phyloP scores from a whole-genome alignment of 257 asterid genomes.

The Solanum pimpinellifolium region DNA sequence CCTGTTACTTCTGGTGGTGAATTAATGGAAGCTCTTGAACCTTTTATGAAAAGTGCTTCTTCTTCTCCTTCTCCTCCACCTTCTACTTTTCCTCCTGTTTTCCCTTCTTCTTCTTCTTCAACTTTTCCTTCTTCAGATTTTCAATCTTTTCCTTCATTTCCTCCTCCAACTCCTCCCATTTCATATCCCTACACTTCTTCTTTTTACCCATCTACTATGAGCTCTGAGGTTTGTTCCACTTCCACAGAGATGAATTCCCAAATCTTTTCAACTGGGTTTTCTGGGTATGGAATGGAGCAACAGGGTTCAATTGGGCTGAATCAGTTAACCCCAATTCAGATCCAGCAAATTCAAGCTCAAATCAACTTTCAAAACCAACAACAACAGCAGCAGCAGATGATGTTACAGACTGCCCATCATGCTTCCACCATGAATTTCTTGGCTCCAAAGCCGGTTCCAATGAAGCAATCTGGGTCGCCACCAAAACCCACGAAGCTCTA shows the following conservation, averaged over 20 bases:
- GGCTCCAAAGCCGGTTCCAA: conserved; percentile 44
- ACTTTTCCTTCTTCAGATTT: neutral
- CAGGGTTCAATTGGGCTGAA: conserved; percentile 27
- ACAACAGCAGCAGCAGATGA: conserved; percentile 4
- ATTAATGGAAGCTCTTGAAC: conserved; percentile 90
- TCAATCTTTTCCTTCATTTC: neutral
- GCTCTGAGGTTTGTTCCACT: conserved; percentile 3
- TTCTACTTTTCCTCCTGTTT: neutral
- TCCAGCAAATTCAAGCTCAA: conserved; percentile 50
- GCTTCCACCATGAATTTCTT: conserved; percentile 9
- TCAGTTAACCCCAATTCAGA: conserved; percentile 33
- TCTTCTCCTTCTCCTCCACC: neutral
- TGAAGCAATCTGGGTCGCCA: conserved; percentile 55
- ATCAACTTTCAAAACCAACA: conserved; percentile 16
- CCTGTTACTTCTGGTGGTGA: conserved; percentile 70
- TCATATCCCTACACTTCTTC: conserved; percentile 20
- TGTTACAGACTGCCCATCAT: conserved; percentile 6
- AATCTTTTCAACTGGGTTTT: neutral
- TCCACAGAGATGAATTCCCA: neutral
- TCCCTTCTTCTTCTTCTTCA: neutral
- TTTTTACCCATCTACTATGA: conserved; percentile 3
- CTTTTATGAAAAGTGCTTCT: conserved; percentile 85
- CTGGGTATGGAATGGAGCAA: conserved; percentile 21
- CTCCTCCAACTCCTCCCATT: conserved; percentile 1
- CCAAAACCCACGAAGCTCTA: conserved; percentile 80